These are phyloP conservation scores for Sarocladium brachiariae DNA, from an alignment of 2,329 filamentous ascomycete species.

Conservation along the genomic window DNA sequence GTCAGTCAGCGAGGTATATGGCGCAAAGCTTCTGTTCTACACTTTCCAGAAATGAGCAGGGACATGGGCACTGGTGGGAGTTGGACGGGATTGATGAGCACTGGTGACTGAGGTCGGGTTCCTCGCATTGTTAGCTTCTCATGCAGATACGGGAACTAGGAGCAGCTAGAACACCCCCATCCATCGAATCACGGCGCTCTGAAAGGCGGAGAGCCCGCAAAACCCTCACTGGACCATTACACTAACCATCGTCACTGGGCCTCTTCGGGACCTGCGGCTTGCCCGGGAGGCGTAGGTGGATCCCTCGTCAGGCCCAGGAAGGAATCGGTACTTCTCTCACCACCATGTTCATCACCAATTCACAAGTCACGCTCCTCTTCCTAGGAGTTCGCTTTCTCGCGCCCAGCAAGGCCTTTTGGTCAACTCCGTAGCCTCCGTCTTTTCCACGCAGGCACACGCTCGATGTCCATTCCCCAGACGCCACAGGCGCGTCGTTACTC, in stretches of 20 bases:
- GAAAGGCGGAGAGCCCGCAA: no score
- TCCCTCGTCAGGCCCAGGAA: not conserved
- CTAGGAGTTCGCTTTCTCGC: conserved; percentile 1
- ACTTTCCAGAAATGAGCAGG: not conserved
- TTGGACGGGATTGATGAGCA: no score
- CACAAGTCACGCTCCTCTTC: not conserved
- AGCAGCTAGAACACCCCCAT: not conserved
- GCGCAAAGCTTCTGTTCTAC: not conserved
- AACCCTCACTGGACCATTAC: no score
- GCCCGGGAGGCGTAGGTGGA: conserved; percentile 7
- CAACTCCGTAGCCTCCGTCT: not conserved
- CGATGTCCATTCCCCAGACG: conserved; percentile 4
- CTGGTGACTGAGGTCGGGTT: no score
- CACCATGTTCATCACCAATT: not conserved
- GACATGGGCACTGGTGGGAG: no score
- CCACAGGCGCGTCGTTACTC: conserved; percentile 4
- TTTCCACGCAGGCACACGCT: conserved; percentile 8
- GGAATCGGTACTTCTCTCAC: not conserved
- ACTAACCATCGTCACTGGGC: not conserved
- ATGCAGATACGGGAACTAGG: not conserved
- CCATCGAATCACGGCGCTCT: not conserved
- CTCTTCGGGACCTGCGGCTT: conserved; percentile 2
- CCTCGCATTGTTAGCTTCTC: no score
- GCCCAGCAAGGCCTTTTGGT: not conserved
- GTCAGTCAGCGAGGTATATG: not conserved